Base-by-base conservation (phyloP, 176 grass and related monocot genomes). In the Zizania latifolia region DNA sequence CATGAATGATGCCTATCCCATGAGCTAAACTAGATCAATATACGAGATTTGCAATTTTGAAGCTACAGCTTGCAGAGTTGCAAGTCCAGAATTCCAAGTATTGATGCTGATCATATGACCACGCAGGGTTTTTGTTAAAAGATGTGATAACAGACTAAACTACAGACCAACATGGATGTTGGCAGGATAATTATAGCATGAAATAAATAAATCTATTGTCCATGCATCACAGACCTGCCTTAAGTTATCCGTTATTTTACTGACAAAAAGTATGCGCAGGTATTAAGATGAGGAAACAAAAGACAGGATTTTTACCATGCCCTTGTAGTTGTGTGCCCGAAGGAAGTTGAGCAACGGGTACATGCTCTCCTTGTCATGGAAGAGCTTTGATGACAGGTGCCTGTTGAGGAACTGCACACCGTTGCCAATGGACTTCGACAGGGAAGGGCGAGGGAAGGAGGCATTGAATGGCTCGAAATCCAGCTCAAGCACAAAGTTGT, bases 371-470 rank as follows among this genome's bases (percentile, higher is more conserved):
- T 86, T 99, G 80, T 94, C 92, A 66, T 90, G 82, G 87, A 99
- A 99, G 68, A 99, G 79, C 86, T 94, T 99, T 0, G 95, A 99
- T 2, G 95, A 99, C 68, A 99, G 87, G 68, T 99, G 95, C 24
- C 95, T 86, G 62, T 99, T 99, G 53, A 99, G 91, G 84, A 99
- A 99, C 86, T 99, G 95, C 89, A 99, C 92, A n/a, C 95, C 95
- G 8, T 99, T 99, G 39, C 95, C 92, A 9, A 99, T 99, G 38
- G 95, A 99, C 81, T 99, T 99, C 0, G 92, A 99, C 72, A 98
- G 66, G 10, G 92, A 99, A 35, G 91, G 95, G 8, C 87, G 89
- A 53, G 92, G 95, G 82, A 99, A 99, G 29, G 95, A 94, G 2
- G 95, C 92, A 68, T 99, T 99, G 80, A 99, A 94, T 15, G 95